Base-by-base conservation (phyloP, 2,329 filamentous ascomycete genomes). In the Colletotrichum cuscutae region DNA sequence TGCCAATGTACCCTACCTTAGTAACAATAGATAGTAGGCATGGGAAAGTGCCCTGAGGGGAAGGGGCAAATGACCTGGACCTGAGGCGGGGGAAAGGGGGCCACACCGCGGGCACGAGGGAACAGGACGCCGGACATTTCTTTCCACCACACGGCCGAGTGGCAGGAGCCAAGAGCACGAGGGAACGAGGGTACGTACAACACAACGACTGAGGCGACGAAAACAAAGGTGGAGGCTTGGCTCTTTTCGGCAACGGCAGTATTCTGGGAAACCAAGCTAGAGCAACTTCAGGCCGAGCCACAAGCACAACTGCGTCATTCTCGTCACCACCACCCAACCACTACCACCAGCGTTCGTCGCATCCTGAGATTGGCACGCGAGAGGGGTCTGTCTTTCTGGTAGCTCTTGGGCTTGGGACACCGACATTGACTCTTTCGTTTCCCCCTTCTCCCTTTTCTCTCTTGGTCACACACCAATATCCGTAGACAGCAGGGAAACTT, bases 221-320 rank as follows among this genome's bases (percentile, higher is more conserved):
- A 4, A 6, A 22, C 12, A 12, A 46, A 57, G 52, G 24, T 52
- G 62, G 32, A 2, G 19, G 4, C 4, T 8, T 9, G 62, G 28
- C 52, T 65, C 62, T 65, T 35, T 30, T 54, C 32, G 52, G 53
- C 24, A 12, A 65, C 42, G 42, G 54, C 22, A 53, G 12, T 49
- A 56, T 65, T 65, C 42, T 65, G 15, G 32, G 49, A 32, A 22
- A 37, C 32, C 15, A 56, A n/a, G 32, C 52, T 19, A 56, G 54
- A 13, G 22, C 49, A 30, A 56, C 49, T 30, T 30, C 19, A 26
- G 24, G 52, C 61, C 61, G 32, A 42, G 49, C n/a, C 46, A 65
- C 30, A 32, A 54, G 61, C 49, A n/a, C 32, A 15, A 30, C 62
- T 65, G 62, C 62, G 62, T 65, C 62, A 65, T 65, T 32, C 32